Conservation (phyloP, 2,329 filamentous ascomycete genomes). For the Penicillium expansum region DNA sequence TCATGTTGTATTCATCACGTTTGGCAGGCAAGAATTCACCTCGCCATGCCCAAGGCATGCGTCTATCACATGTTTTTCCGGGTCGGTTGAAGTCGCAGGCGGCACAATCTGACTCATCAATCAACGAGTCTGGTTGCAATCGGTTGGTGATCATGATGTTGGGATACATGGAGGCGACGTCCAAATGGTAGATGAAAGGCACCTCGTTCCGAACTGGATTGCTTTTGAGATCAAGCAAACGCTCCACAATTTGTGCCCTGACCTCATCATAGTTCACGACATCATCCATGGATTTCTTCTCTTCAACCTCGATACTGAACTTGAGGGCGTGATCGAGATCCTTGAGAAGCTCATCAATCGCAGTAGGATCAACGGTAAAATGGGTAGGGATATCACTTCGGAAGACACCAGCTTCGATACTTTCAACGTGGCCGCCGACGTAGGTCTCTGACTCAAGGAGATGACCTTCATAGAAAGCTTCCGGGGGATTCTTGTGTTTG, state of each 20-base stretch:
- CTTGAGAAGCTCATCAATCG: conserved; percentile 80
- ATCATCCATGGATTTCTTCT: conserved; percentile 77
- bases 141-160: conserved; percentile 99
- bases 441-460: conserved; percentile 96
- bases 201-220: conserved; percentile 81
- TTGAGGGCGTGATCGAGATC: conserved; percentile 86
- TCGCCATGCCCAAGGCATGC: conserved; percentile 96
- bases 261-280: conserved; percentile 80
- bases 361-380: conserved; percentile 83
- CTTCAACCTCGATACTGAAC: conserved; percentile 82
- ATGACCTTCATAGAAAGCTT: conserved; percentile 96
- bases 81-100: conserved; percentile 98
- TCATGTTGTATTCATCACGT: conserved; percentile 99
- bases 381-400: conserved; percentile 92
- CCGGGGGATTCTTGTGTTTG: conserved; percentile 86
- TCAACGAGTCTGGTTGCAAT: conserved; percentile 98
- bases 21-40: conserved; percentile 96
- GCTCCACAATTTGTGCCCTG: conserved; percentile 73
- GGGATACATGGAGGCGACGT: conserved; percentile 98
- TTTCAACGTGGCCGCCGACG: conserved; percentile 96
- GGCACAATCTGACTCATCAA: conserved; percentile 90
- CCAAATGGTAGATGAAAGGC: conserved; percentile 94
- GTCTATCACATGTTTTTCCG: conserved; percentile 92
- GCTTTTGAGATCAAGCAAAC: conserved; percentile 68
- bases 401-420: conserved; percentile 97